A percentile compares a stretch with the other conserved stretches of the same genome.
Conservation (phyloP, 208 protist genomes). For the Leishmania major region DNA sequence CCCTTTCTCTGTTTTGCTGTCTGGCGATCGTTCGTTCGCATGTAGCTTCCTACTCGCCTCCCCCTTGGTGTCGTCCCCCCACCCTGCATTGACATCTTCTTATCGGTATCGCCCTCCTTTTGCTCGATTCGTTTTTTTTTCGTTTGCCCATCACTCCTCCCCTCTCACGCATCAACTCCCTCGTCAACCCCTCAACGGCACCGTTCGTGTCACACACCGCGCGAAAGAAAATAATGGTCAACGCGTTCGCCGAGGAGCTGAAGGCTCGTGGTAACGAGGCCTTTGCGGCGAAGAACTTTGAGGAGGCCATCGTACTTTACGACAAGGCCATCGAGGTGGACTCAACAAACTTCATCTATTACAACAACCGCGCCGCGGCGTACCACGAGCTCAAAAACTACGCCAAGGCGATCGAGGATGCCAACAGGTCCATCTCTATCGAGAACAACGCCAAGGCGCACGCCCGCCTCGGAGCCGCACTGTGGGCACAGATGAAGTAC, state of each 20-base stretch:
- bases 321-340: conserved; percentile 75
- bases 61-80: not conserved
- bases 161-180: not conserved
- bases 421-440: conserved; percentile 51
- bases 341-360: conserved; percentile 70
- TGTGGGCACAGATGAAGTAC: conserved; percentile 61
- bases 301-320: conserved; percentile 81
- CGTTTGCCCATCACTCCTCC: not conserved
- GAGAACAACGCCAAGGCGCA: conserved; percentile 74
- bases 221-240: conserved; percentile 11
- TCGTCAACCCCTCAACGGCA: not conserved
- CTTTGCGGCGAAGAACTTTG: conserved; percentile 73
- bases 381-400: conserved; percentile 78
- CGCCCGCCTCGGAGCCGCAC: conserved; percentile 53
- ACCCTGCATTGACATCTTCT: not conserved
- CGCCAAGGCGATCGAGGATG: conserved; percentile 72
- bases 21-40: not conserved
- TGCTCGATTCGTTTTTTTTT: not conserved
- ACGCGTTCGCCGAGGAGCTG: conserved; percentile 54
- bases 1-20: not conserved
- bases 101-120: not conserved
- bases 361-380: conserved; percentile 91
- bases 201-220: not conserved
- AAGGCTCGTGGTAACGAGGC: conserved; percentile 81
- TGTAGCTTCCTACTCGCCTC: not conserved